phyloP scores from a whole-genome alignment of 2,329 filamentous ascomycete species.

The Penicillium sp. region DNA sequence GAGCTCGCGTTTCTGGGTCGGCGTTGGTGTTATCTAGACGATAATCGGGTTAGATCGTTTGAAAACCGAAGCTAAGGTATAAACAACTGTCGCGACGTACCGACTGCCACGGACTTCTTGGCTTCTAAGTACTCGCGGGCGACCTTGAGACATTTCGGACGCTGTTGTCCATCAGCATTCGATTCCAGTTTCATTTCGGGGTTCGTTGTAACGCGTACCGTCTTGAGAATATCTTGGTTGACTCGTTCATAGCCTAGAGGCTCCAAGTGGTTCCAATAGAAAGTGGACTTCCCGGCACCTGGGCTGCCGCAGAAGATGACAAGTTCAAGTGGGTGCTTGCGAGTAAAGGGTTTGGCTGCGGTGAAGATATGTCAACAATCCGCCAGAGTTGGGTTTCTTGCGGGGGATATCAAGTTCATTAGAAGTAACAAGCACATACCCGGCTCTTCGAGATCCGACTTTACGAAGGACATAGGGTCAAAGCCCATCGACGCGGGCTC shows the following conservation, averaged over 20 bases:
- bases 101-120: conserved; percentile 70
- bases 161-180: conserved; percentile 35
- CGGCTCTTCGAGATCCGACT: conserved; percentile 27
- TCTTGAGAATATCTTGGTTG: conserved; percentile 87
- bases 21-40: conserved; percentile 92
- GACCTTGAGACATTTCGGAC: conserved; percentile 66
- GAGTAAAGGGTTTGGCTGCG: conserved; percentile 46
- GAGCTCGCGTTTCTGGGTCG: conserved; percentile 69
- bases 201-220: conserved; percentile 38
- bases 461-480: conserved; percentile 61
- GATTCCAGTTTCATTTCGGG: background rate
- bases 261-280: conserved; percentile 75
- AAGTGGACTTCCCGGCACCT: conserved; percentile 87
- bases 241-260: conserved; percentile 77
- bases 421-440: conserved; percentile 28
- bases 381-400: background rate
- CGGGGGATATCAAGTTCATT: background rate
- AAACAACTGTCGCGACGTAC: conserved; percentile 49
- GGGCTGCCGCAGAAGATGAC: conserved; percentile 86
- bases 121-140: conserved; percentile 64
- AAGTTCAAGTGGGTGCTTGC: conserved; percentile 66
- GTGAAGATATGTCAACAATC: background rate
- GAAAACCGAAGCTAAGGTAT: background rate
- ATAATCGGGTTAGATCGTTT: conserved; percentile 12
- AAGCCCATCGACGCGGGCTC: conserved; percentile 68